Evolutionary conservation across 192 early-diverging fungal species (phyloP).

Genomic region (Backusella westeae): DNA sequence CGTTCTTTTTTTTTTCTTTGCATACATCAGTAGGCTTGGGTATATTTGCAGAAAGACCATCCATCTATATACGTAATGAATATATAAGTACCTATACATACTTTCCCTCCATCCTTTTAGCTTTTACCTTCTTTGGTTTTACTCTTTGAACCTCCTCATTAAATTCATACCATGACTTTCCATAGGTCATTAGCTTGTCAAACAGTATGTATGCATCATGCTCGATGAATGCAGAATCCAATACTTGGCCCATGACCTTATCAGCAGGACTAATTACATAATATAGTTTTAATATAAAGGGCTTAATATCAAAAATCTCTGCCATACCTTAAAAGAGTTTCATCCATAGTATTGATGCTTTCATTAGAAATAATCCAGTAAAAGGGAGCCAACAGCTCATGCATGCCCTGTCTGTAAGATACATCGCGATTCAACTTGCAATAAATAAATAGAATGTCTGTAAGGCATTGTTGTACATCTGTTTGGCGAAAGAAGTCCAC

Average conservation of each 20-base stretch:
- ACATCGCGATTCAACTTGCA: conserved; percentile 85
- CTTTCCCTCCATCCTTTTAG: neutral
- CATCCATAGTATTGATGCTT: conserved; percentile 36
- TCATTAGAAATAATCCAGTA: conserved; percentile 77
- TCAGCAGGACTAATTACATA: conserved; percentile 31
- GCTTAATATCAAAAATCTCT: conserved; percentile 30
- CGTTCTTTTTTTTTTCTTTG: neutral
- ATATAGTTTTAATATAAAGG: neutral
- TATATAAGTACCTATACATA: neutral
- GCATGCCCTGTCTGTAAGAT: conserved; percentile 98
- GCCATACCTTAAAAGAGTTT: conserved; percentile 3
- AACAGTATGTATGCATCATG: conserved; percentile 88
- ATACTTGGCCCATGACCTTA: conserved; percentile 47
- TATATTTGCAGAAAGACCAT: conserved; percentile 2
- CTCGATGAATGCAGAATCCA: conserved; percentile 76
- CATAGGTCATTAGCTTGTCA: conserved; percentile 74
- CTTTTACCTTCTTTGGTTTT: conserved; percentile 11
- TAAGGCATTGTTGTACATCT: conserved; percentile 65
- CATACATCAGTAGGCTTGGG: conserved; percentile 17
- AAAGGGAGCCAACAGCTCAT: conserved; percentile 88
- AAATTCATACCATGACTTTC: conserved; percentile 86
- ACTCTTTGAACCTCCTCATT: conserved; percentile 46
- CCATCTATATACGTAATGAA: neutral
- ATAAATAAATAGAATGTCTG: conserved; percentile 88
- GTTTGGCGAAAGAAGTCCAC: conserved; percentile 71